Conservation (phyloP, 2,329 filamentous ascomycete species). For the Penicillium paneum region DNA sequence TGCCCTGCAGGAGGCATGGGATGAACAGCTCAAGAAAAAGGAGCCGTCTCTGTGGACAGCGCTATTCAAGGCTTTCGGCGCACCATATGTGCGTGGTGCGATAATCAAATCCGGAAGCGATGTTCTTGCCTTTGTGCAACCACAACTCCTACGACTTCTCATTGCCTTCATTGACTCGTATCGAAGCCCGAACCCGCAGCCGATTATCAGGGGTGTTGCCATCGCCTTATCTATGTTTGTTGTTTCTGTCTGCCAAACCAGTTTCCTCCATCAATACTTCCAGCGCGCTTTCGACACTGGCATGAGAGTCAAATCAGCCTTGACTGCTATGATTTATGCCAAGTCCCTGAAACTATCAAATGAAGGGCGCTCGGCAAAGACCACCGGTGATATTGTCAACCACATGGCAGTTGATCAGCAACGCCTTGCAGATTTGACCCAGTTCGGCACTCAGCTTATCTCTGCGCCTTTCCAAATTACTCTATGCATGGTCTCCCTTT, state of each 20-base stretch:
- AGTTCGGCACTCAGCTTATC: conserved; percentile 94
- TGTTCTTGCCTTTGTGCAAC: conserved; percentile 79
- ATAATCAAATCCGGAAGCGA: conserved; percentile 91
- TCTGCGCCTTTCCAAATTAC: conserved; percentile 95
- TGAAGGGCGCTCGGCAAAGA: conserved; percentile 82
- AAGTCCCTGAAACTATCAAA: conserved; percentile 90
- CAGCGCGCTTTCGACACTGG: conserved; percentile 91
- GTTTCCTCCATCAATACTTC: conserved; percentile 95
- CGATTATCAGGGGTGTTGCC: conserved; percentile 75
- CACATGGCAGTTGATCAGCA: conserved; percentile 99
- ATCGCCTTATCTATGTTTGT: conserved; percentile 92
- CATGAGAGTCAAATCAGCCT: conserved; percentile 90
- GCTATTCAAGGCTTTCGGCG: conserved; percentile 77
- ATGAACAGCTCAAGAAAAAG: conserved; percentile 66
- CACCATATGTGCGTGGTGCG: conserved; percentile 75
- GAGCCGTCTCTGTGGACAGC: conserved; percentile 85
- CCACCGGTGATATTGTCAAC: conserved; percentile 97
- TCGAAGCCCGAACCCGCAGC: conserved; percentile 60
- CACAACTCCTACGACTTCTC: conserved; percentile 79
- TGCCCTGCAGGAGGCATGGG: conserved; percentile 72
- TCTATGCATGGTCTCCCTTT: conserved; percentile 92
- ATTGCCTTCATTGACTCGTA: conserved; percentile 86
- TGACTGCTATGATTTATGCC: conserved; percentile 87
- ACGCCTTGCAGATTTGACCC: conserved; percentile 87
- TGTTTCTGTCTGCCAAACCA: conserved; percentile 80